A percentile compares a stretch with the other conserved stretches of the same genome.
phyloP scores from a whole-genome alignment of 208 protist genomes.

The Phytomonas sp. region DNA sequence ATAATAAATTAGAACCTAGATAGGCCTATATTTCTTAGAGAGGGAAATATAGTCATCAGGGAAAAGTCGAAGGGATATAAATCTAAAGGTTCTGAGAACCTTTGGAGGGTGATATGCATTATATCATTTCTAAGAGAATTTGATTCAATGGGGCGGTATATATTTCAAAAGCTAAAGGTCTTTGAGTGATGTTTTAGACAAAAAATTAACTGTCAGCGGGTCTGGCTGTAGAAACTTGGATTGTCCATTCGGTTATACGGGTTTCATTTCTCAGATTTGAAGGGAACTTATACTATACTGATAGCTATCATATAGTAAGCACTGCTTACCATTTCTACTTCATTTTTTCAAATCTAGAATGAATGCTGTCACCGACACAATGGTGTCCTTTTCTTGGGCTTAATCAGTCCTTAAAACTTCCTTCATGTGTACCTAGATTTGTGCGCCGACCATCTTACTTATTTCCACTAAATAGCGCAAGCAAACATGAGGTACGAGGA shows the following conservation, averaged over 20 bases:
- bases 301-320: neutral
- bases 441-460: neutral
- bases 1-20: neutral
- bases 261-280: neutral
- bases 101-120: neutral
- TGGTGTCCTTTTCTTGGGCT: neutral
- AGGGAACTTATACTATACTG: neutral
- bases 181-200: neutral
- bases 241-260: neutral
- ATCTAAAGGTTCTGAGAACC: neutral
- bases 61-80: neutral
- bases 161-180: neutral
- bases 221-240: neutral
- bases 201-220: neutral
- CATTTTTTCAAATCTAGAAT: neutral
- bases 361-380: neutral
- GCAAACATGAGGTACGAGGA: neutral
- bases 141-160: neutral
- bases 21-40: neutral
- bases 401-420: neutral
- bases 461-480: neutral
- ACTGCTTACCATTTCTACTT: neutral
- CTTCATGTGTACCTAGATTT: neutral
- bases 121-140: neutral
- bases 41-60: neutral